These are phyloP conservation scores for Gonapodya prolifera DNA, from an alignment of 192 early-diverging fungal genomes.

Conservation along the genomic window DNA sequence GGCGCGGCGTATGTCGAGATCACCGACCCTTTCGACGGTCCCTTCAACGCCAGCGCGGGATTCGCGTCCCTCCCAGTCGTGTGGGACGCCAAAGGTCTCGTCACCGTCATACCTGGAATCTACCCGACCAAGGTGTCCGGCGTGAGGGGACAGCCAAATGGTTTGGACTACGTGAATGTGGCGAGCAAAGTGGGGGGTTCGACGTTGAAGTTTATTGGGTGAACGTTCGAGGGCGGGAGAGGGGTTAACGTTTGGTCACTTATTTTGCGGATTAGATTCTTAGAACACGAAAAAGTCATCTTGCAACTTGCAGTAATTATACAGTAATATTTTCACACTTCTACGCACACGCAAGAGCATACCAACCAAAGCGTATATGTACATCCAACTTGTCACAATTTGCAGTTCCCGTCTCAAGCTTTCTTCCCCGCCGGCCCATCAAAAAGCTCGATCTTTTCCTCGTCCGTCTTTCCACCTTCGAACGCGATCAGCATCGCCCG, in stretches of 20 bases:
- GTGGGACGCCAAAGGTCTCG: neutral
- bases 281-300: neutral
- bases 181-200: neutral
- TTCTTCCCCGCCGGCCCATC: neutral
- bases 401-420: neutral
- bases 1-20: neutral
- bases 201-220: neutral
- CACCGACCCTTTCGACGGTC: neutral
- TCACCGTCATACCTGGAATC: neutral
- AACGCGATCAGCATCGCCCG: neutral
- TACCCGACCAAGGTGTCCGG: neutral
- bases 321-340: too few relatives aligned
- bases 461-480: neutral
- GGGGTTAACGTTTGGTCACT: too few relatives aligned
- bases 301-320: too few relatives aligned
- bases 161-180: neutral
- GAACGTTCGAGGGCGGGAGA: too few relatives aligned
- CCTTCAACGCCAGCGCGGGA: neutral
- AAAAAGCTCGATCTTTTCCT: neutral
- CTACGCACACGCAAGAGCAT: too few relatives aligned
- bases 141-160: neutral
- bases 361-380: too few relatives aligned
- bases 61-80: neutral
- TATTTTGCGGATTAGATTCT: too few relatives aligned
- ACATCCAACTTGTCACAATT: too few relatives aligned